Evolutionary conservation across 768 basidiomycete genomes (phyloP), one percentile per base, ranked within the genome.

Genomic region (Lanmaoa pseudosensibilis): DNA sequence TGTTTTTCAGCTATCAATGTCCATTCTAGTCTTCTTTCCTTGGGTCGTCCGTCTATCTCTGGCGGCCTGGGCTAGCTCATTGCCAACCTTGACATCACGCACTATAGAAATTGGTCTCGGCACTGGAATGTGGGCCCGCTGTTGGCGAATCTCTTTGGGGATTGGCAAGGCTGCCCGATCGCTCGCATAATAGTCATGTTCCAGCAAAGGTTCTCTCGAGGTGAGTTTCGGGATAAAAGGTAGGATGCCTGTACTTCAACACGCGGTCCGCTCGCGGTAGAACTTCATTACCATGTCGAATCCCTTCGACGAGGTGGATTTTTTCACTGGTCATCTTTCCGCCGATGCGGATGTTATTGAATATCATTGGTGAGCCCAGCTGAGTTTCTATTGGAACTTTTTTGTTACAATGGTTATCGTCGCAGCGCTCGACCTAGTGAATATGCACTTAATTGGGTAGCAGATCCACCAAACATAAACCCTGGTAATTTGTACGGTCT

Each of bases 141-240:
- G 27, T 27, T 6, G 5, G 27, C 5, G 6, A 4, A 27, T 27
- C 27, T 4, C 27, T 27, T 4, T 4, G 27, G 27, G 27, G 4
- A 27, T 27, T 27, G 27, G 27, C 6, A 27, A 6, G 27, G 5
- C 27, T 5, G 27, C 27, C 2, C 27, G 27, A 27, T 27, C 3
- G 27, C 27, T 27, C 27, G 27, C 27, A 27, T 27, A n/a, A n/a
- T n/a, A 3, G 5, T 25, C 25, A 27, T 27, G 4, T 30, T 21
- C 38, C 27, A 3, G n/a, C 11, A n/a, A 13, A 12, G 19, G 13
- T 21, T 15, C 11, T 12, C 4, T 15, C 19, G 5, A 2, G 16
- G 9, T 33, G 2, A 0, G 16, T 13, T 23, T n/a, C 23, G 15
- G 41, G 2, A 55, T 58, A 58, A 59, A 58, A 46, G 57, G 44